Percentiles rank a stretch among this genome's conserved stretches.
Conservation (phyloP, 441 rosid species). For the Eutrema salsugineum region DNA sequence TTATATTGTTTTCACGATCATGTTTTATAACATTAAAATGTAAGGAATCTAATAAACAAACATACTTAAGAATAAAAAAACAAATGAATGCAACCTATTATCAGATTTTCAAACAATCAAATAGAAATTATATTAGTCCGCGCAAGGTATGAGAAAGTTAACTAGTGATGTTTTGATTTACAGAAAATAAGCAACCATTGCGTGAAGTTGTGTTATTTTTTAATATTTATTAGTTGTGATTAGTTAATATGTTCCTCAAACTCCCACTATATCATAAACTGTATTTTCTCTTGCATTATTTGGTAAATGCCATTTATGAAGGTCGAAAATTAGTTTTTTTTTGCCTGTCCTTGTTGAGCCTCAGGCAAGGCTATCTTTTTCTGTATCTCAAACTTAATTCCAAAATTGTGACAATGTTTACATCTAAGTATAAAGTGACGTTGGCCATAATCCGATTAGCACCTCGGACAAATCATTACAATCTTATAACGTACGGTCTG, state of each 20-base stretch:
- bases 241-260: not conserved
- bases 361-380: not conserved
- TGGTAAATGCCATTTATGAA: not conserved
- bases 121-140: too few species aligned
- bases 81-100: too few species aligned
- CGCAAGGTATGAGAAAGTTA: too few species aligned
- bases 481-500: not conserved
- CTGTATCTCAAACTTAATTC: not conserved
- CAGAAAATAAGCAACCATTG: slow-evolving; percentile 1
- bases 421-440: not conserved
- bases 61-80: too few species aligned
- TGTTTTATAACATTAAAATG: too few species aligned
- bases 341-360: not conserved
- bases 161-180: not conserved
- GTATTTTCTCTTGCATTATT: not conserved
- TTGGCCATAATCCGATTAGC: not conserved
- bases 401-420: not conserved
- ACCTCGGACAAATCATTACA: not conserved
- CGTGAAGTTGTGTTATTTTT: not conserved
- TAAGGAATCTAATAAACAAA: too few species aligned
- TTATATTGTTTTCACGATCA: too few species aligned
- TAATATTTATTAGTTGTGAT: not conserved
- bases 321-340: not conserved
- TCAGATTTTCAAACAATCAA: too few species aligned
- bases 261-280: not conserved